Base-by-base conservation (phyloP, 768 basidiomycete genomes). In the Mycena vitilis region DNA sequence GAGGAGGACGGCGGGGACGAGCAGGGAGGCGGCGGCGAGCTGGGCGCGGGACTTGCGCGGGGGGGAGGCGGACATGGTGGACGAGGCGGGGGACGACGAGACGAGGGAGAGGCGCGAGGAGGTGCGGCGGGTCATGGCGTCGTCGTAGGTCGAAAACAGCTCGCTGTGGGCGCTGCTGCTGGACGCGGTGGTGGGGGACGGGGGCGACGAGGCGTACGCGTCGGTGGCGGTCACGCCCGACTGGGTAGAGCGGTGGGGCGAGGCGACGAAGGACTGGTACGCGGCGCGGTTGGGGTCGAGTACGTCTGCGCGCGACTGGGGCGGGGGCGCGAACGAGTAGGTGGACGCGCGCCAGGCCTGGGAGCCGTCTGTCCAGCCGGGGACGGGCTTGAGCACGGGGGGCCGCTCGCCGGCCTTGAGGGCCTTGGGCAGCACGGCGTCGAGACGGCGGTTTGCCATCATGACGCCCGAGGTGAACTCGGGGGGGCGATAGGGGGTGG, bases 341-440 rank as follows among this genome's bases (percentile, higher is more conserved):
- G 91, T 84, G 5, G 82, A 81, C 0, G 88, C 81, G n/a, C 91
- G 87, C 91, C 91, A 92, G 0, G 86, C 88, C 62, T 87, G 81
- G 25, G 83, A 85, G 59, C 88, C 87, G 68, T 92, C 91, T 2
- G 86, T 90, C 91, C 91, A 92, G 16, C 91, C 91, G 0, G 89
- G 87, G 37, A 91, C 84, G 8, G 80, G 78, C 25, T 82, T 82
- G 53, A 78, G 81, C 4, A 82, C 80, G 11, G 75, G 73, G 16
- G 78, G 72, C 4, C 75, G 72, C 42, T 81, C 74, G 8, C 75
- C 74, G 66, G 83, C 81, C 73, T 83, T 85, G 15, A 76, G 69
- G 36, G 85, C 82, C 25, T 81, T 80, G 0, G 83, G 74, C 65
- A 84, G 83, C 34, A 82, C 72, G 18, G 85, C 81, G 48, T 82